These are phyloP conservation scores for Aspergillus eucalypticola DNA, from an alignment of 2,329 filamentous ascomycete genomes.

Conservation along the genomic window DNA sequence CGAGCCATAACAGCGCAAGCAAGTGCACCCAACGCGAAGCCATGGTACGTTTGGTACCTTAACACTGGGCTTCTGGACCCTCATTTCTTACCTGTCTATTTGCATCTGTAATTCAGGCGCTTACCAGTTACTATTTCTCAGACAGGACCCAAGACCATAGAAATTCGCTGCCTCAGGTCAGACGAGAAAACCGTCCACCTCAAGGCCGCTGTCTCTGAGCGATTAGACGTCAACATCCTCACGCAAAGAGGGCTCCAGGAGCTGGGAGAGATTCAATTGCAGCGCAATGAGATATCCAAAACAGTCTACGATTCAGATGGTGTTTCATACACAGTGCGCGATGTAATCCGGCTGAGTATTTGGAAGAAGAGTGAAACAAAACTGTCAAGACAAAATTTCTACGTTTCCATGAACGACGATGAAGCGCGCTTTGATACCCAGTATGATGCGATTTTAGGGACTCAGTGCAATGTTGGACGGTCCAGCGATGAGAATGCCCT, in stretches of 20 bases:
- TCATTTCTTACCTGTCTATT: neutral
- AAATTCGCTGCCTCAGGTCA: neutral
- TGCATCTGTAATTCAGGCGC: neutral
- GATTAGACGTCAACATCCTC: neutral
- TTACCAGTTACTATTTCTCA: neutral
- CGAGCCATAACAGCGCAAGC: neutral
- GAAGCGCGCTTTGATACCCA: neutral
- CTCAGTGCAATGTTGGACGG: neutral
- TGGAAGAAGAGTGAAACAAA: neutral
- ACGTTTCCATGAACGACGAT: neutral
- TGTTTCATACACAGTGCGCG: neutral
- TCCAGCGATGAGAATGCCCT: neutral
- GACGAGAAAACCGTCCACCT: neutral
- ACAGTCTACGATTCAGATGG: neutral
- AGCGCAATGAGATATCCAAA: neutral
- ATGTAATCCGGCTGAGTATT: neutral
- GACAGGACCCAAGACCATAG: neutral
- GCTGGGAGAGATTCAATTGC: neutral
- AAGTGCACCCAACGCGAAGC: neutral
- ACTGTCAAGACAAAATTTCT: neutral
- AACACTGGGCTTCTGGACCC: neutral
- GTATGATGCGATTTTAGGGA: neutral
- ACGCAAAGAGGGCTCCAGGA: neutral
- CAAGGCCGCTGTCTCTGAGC: neutral
- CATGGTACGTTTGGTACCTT: neutral